Base-by-base conservation (phyloP, 768 basidiomycete species). In the Auricularia cornea region DNA sequence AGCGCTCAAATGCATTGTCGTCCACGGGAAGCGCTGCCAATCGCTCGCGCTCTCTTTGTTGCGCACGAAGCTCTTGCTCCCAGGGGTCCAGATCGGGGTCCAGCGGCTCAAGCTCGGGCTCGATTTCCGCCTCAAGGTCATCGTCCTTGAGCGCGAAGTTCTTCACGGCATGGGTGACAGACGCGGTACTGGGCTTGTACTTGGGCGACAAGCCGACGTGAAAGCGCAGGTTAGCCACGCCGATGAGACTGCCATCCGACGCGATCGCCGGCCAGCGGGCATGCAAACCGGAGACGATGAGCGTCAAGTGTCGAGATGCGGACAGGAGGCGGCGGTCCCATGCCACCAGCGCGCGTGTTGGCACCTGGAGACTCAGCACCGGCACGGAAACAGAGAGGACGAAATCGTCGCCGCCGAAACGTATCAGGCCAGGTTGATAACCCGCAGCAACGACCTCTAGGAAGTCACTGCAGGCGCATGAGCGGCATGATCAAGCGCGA, bases 251-350 rank as follows among this genome's bases (percentile, higher is more conserved):
- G 14, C 81, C 85, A 60, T 80, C 79, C 3, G 71, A 65, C 59
- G 74, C 68, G 48, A 86, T 64, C 51, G 81, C 72, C n/a, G 85
- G 87, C 72, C 87, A 84, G 57, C 78, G 68, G 2, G 80, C 78
- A 26, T 75, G 73, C 63, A 83, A 76, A 6, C 86, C 83, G 20
- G 82, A 82, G 18, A 89, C 82, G 30, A 89, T 78, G n/a, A 90
- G 79, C 4, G 83, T 83, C 57, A 90, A 76, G 73, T 88, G 78
- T 26, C 83, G 82, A 14, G 80, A 74, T 32, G 79, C 78, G 3
- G 83, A 77, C 26, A 89, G 77, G 4, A 90, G 79, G 10, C 81
- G 81, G 16, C 82, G 77, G 68, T 90, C 89, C 89, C 89, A 90
- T 28, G 88, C 87, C 72, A 88, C 82, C 33, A 90, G 75, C 11